Percentiles rank a stretch among this genome's conserved stretches.
phyloP scores from a whole-genome alignment of 495 filamentous ascomycete species.

The Xylaria sp. region DNA sequence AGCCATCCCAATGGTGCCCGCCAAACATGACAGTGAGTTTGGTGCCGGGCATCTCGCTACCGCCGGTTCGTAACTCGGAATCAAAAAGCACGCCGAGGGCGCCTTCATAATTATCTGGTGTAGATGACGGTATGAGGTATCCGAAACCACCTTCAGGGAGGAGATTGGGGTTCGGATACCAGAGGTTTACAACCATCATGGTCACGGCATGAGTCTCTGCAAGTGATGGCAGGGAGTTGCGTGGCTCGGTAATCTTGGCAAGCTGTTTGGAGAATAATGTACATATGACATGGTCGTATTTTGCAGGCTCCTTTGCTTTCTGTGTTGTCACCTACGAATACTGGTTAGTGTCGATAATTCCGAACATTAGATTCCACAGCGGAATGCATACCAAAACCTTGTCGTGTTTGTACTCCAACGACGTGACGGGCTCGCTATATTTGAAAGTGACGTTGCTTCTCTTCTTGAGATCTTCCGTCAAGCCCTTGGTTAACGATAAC shows the following conservation, averaged over 20 bases:
- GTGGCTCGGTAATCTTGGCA: slow-evolving; percentile 47
- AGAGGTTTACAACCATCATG: slow-evolving; percentile 92
- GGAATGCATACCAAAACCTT: slow-evolving; percentile 32
- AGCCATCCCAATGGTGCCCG: slow-evolving; percentile 86
- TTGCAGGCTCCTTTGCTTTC: slow-evolving; percentile 20
- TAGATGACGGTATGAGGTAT: slow-evolving; percentile 79
- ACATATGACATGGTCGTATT: slow-evolving; percentile 72
- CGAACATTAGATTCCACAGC: neutral
- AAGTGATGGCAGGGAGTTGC: slow-evolving; percentile 56
- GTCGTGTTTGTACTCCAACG: slow-evolving; percentile 35
- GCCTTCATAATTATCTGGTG: slow-evolving; percentile 81
- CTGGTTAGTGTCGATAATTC: slow-evolving; percentile 3
- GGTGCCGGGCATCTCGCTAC: slow-evolving; percentile 60
- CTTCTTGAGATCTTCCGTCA: slow-evolving; percentile 53
- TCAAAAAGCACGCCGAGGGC: slow-evolving; percentile 94
- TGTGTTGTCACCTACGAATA: slow-evolving; percentile 41
- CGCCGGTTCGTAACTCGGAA: slow-evolving; percentile 61
- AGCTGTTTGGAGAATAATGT: slow-evolving; percentile 66
- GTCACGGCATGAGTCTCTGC: slow-evolving; percentile 69
- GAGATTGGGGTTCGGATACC: slow-evolving; percentile 70
- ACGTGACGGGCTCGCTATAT: slow-evolving; percentile 48
- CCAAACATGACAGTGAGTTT: slow-evolving; percentile 96
- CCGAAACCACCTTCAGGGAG: slow-evolving; percentile 77
- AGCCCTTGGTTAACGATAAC: slow-evolving; percentile 54
- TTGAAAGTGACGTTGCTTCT: slow-evolving; percentile 63